A percentile compares a stretch with the other conserved stretches of the same genome.
These are phyloP conservation scores for Mikania micrantha DNA, from an alignment of 129 eudicot genomes.

Conservation along the genomic window DNA sequence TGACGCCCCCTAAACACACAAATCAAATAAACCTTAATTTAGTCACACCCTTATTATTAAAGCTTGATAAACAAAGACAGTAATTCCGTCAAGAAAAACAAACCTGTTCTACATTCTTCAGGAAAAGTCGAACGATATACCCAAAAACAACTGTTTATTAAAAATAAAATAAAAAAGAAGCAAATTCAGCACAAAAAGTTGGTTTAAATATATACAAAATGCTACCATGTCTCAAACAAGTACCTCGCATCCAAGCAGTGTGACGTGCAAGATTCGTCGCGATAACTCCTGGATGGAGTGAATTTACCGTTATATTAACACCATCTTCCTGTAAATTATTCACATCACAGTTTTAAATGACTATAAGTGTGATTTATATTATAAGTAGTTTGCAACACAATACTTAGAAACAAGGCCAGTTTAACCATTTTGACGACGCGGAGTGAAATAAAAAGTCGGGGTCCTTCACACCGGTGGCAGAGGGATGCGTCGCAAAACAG, in stretches of 20 bases:
- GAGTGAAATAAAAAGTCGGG: too few species aligned
- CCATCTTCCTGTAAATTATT: slow-evolving; percentile 51
- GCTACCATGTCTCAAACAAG: neutral
- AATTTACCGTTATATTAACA: slow-evolving; percentile 53
- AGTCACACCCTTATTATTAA: neutral
- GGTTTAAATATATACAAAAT: too few species aligned
- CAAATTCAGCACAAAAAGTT: neutral
- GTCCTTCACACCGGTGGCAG: too few species aligned
- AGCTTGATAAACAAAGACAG: neutral
- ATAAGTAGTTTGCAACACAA: neutral
- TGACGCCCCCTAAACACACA: slow-evolving; percentile 56
- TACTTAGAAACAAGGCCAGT: too few species aligned
- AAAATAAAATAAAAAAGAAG: neutral
- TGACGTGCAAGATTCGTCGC: slow-evolving; percentile 51
- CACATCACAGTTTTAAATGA: neutral
- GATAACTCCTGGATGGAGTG: slow-evolving; percentile 66
- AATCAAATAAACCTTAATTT: neutral
- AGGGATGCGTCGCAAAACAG: too few species aligned
- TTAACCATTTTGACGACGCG: too few species aligned
- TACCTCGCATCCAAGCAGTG: slow-evolving; percentile 27
- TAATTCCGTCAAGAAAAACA: neutral
- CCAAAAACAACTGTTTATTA: slow-evolving; percentile 24
- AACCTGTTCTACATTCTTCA: slow-evolving; percentile 31
- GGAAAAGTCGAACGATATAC: slow-evolving; percentile 20
- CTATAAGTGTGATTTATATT: neutral